phyloP scores from a whole-genome alignment of 352 stramenopile species.

The Thraustotheca clavata region DNA sequence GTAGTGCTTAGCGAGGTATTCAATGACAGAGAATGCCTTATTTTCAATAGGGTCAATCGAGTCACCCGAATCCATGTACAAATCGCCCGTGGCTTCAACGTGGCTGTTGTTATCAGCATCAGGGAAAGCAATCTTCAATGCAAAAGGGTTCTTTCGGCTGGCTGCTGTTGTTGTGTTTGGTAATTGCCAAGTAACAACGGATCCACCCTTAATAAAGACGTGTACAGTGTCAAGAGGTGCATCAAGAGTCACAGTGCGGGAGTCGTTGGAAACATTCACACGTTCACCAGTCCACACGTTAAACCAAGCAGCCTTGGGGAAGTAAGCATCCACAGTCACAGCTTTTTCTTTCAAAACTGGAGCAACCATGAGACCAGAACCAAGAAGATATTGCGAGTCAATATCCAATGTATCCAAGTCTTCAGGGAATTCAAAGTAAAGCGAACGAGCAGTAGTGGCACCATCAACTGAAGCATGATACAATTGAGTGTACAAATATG shows the following conservation, averaged over 20 bases:
- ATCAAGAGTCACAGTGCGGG: slow-evolving; percentile 20
- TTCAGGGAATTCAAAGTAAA: slow-evolving; percentile 58
- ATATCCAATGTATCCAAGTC: slow-evolving; percentile 29
- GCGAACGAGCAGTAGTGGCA: slow-evolving; percentile 37
- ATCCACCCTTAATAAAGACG: slow-evolving; percentile 54
- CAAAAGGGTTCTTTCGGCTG: slow-evolving; percentile 45
- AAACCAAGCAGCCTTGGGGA: slow-evolving; percentile 41
- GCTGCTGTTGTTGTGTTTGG: slow-evolving; percentile 43
- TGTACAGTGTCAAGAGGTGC: slow-evolving; percentile 47
- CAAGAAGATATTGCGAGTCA: slow-evolving; percentile 51
- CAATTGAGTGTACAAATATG: slow-evolving; percentile 72
- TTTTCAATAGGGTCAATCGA: slow-evolving; percentile 41
- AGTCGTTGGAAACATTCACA: slow-evolving; percentile 26
- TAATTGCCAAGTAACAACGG: slow-evolving; percentile 52
- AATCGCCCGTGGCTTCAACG: slow-evolving; percentile 32
- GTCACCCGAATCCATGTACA: slow-evolving; percentile 72
- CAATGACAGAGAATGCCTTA: neutral
- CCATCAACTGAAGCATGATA: slow-evolving; percentile 42
- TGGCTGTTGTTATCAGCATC: neutral
- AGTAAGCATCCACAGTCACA: slow-evolving; percentile 34
- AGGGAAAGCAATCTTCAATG: slow-evolving; percentile 44
- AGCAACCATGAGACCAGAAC: slow-evolving; percentile 35
- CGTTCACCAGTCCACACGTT: slow-evolving; percentile 44
- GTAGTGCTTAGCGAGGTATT: slow-evolving; percentile 5
- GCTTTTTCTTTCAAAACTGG: slow-evolving; percentile 46